Base-by-base conservation (phyloP, 805 yeast genomes). In the Metahyphopichia silvanorum region DNA sequence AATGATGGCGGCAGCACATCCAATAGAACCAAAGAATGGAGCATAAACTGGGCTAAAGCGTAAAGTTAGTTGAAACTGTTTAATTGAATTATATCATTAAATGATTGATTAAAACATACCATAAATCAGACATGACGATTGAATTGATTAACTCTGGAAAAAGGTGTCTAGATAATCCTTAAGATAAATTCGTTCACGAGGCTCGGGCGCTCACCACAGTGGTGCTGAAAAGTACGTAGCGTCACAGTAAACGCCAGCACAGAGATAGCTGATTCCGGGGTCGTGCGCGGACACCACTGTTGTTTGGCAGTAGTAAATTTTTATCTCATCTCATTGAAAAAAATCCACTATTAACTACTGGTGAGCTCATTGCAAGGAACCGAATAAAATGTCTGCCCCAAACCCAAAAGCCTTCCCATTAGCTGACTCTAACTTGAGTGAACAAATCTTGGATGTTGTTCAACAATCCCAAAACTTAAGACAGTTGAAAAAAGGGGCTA, bases 401-500 rank as follows among this genome's bases (percentile, higher is more conserved):
- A 91, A 91, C 79, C 95, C 96, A 67, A 86, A 89, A 67, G 99
- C 99, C 47, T 93, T 93, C 74, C 99, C 99, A 63, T 79, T 93
- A 60, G 97, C 99, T 56, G 98, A 93, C 64, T 82, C 96, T 47
- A 88, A 82, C 51, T 77, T 94, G 55, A 74, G 95, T 49, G 97
- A 93, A 74, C 97, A 91, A 73, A 91, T 93, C 68, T 78, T 93
- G 61, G 98, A 93, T 57, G 89, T 93, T 63, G 93, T 86, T 55
- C 98, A 93, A 74, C 98, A 93, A 75, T 87, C 97, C 42, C 89
- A 95, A 57, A 88, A 85, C 73, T 79, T 93, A 64, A 88, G 98
- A 77, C 99, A 93, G 74, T 80, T 93, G 69, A 93, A 93, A 79
- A 93, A 93, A 71, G 99, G 99, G 71, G 98, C 99, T 52, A 93